Base-by-base conservation (phyloP, 2,329 filamentous ascomycete species). In the Aspergillus floridensis region DNA sequence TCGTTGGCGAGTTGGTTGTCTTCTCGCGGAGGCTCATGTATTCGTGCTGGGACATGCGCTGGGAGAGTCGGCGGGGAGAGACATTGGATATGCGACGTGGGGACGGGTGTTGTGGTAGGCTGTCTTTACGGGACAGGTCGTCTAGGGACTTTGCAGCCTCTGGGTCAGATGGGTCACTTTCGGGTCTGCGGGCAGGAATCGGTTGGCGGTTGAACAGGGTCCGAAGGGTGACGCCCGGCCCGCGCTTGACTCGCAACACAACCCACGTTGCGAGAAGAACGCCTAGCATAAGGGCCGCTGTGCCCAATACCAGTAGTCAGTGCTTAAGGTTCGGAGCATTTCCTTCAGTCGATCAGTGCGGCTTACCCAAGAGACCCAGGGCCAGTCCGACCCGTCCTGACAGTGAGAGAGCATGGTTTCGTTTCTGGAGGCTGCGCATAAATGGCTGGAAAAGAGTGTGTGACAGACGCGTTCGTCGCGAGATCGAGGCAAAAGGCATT, bases 221-320 rank as follows among this genome's bases (percentile, higher is more conserved):
- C 14, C 50, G 7, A n/a, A 49, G 38, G 41, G 50, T 58, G n/a
- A 53, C 19, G 29, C 29, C 10, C 8, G 56, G 56, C 2, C 50
- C 56, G 50, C 44, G 49, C 46, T 58, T 52, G 29, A 58, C 44
- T 32, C 56, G 56, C n/a, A 58, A 31, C 19, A 58, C 26, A 5
- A 48, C 29, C 5, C 26, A 53, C 11, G 46, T 49, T 16, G 51
- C 14, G 21, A 58, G 6, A 19, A 53, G 14, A n/a, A 53, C 49
- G 41, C 47, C 38, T 31, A 58, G n/a, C 38, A 50, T 52, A 5
- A 52, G 24, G 31, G 48, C 55, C 38, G 29, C 54, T 56, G 22
- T 56, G 38, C 38, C 16, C n/a, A 16, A 26, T 12, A 3, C 21
- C 47, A 24, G 12, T 31, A 31, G 10, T 41, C 24, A 47, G 24